Conservation (phyloP, 768 basidiomycete species). For the Auricularia sp. region DNA sequence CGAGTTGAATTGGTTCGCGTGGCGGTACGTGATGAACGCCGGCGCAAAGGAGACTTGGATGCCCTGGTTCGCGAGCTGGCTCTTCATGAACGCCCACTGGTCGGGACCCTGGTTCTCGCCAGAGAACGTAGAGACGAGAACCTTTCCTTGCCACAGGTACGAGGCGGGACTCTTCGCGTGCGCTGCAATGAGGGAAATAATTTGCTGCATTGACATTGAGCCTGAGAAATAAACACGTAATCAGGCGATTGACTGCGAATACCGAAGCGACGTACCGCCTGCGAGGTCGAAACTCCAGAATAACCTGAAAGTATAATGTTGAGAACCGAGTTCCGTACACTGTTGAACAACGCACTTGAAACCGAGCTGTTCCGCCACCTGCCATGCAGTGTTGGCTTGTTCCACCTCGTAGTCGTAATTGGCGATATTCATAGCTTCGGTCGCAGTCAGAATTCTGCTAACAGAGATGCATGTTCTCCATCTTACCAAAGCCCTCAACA, state of each 20-base stretch:
- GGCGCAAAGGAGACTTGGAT: constrained; percentile 10
- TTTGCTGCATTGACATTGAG: not conserved
- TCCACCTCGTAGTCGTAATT: not conserved
- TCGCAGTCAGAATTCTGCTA: too few relatives aligned
- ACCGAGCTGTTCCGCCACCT: not conserved
- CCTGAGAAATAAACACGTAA: not conserved
- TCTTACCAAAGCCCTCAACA: not conserved
- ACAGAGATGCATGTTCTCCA: not conserved
- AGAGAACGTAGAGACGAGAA: not conserved
- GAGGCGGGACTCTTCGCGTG: not conserved
- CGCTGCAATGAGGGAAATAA: not conserved
- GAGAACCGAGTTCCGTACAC: not conserved
- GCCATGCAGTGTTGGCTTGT: not conserved
- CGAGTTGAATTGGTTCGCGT: constrained; percentile 13
- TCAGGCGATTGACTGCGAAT: too few relatives aligned
- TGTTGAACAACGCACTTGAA: not conserved
- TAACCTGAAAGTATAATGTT: not conserved
- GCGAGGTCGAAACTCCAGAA: not conserved
- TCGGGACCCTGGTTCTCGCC: not conserved
- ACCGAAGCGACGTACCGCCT: not conserved
- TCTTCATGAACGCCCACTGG: not conserved
- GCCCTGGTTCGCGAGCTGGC: not conserved
- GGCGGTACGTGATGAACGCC: constrained; percentile 22
- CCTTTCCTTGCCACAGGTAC: not conserved
- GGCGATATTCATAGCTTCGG: not conserved